Evolutionary conservation across 495 filamentous ascomycete species (phyloP).

Genomic region (Schizothecium vesticola): DNA sequence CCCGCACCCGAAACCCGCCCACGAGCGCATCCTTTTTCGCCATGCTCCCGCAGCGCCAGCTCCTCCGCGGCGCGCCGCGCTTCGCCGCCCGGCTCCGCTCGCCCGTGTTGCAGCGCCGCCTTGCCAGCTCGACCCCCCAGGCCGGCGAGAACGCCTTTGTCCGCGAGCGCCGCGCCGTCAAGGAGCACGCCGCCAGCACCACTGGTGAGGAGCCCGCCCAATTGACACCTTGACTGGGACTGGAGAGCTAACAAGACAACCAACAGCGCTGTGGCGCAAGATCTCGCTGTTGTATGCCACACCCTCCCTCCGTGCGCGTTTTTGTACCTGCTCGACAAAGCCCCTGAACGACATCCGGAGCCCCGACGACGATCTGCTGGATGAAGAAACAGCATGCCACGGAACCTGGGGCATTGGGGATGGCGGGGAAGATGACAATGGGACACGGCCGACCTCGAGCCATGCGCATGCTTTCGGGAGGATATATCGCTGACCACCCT

Average conservation of each 20-base stretch:
- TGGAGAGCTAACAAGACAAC: conserved; percentile 8
- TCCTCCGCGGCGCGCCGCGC: conserved; percentile 56
- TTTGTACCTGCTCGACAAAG: conserved; percentile 8
- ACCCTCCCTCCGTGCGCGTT: conserved; percentile 23
- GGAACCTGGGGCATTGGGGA: not conserved
- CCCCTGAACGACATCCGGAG: not conserved
- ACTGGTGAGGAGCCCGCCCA: conserved; percentile 53
- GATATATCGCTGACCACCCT: conserved; percentile 11
- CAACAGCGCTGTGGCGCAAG: conserved; percentile 84
- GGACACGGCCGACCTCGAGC: not conserved
- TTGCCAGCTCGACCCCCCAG: conserved; percentile 51
- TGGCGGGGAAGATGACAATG: not conserved
- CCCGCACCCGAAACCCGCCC: not conserved
- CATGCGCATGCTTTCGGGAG: not conserved
- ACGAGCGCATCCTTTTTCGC: conserved; percentile 1
- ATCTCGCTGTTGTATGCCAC: conserved; percentile 79
- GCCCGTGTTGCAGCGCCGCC: conserved; percentile 60
- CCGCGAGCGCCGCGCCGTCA: conserved; percentile 74
- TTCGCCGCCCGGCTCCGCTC: conserved; percentile 50
- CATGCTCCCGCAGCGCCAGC: conserved; percentile 62
- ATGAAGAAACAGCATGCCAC: not conserved
- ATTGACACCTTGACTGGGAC: not conserved
- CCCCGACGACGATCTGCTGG: not conserved
- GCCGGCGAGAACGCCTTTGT: conserved; percentile 82
- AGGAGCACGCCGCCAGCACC: conserved; percentile 76